phyloP scores from a whole-genome alignment of 148 eudicot species.

The Vaccinium darrowii region DNA sequence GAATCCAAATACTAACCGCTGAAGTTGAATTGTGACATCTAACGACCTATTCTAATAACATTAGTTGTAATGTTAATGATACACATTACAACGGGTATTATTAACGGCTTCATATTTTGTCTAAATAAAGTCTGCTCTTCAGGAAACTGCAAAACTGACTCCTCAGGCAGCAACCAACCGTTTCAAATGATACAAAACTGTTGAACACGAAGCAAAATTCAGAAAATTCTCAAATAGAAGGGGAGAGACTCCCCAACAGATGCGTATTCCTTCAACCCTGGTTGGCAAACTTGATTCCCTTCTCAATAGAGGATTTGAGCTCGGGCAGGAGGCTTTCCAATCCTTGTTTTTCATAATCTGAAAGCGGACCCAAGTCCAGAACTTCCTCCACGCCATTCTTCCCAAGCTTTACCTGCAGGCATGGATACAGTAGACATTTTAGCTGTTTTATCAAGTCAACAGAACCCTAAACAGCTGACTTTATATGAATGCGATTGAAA shows the following conservation, averaged over 20 bases:
- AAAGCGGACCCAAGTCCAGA: slow-evolving; percentile 62
- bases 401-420: slow-evolving; percentile 86
- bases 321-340: slow-evolving; percentile 68
- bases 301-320: slow-evolving; percentile 73
- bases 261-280: slow-evolving; percentile 22
- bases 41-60: not conserved
- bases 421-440: not conserved
- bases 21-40: not conserved
- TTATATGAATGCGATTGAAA: not conserved
- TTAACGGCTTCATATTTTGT: not conserved
- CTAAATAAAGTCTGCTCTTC: slow-evolving; percentile 10
- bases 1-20: not conserved
- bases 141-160: not conserved
- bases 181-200: not conserved
- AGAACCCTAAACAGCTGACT: not conserved
- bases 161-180: slow-evolving; percentile 12
- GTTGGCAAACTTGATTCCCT: slow-evolving; percentile 72
- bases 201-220: not conserved
- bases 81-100: slow-evolving; percentile 1
- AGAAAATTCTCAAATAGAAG: not conserved
- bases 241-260: not conserved
- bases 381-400: slow-evolving; percentile 95
- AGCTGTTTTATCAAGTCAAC: not conserved
- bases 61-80: not conserved
- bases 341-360: slow-evolving; percentile 70